phyloP scores from a whole-genome alignment of 2,329 filamentous ascomycete species.

The Xylariomycetidae sp. region DNA sequence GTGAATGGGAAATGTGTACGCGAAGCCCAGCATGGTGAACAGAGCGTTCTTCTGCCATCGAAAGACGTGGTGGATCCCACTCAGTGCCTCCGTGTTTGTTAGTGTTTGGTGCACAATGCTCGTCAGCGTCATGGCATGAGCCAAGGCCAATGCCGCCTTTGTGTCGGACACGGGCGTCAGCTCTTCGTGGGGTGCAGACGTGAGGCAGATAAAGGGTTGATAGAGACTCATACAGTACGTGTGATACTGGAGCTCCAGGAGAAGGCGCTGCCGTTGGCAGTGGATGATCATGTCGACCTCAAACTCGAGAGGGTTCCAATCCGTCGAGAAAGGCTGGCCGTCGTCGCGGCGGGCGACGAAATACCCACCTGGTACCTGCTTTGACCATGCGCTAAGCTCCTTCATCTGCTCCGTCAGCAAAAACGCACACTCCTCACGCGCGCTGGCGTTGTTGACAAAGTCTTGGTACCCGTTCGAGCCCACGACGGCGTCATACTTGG shows the following conservation, averaged over 20 bases:
- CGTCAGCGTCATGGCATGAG: slow-evolving; percentile 12
- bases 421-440: slow-evolving; percentile 11
- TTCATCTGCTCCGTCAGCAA: slow-evolving; percentile 7
- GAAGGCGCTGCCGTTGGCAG: slow-evolving; percentile 13
- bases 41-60: slow-evolving; percentile 15
- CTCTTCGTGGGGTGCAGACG: slow-evolving; percentile 1
- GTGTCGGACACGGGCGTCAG: slow-evolving; percentile 7
- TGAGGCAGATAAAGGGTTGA: slow-evolving; percentile 12
- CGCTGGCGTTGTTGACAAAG: slow-evolving; percentile 5
- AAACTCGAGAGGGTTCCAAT: slow-evolving; percentile 8
- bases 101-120: slow-evolving; percentile 10
- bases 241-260: slow-evolving; percentile 15
- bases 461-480: slow-evolving; percentile 3
- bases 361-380: slow-evolving; percentile 9
- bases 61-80: slow-evolving; percentile 10
- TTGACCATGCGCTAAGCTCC: slow-evolving; percentile 8
- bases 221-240: slow-evolving; percentile 10
- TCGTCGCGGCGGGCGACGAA: slow-evolving; percentile 6
- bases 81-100: slow-evolving; percentile 6
- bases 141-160: slow-evolving; percentile 5
- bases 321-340: slow-evolving; percentile 9
- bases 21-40: slow-evolving; percentile 14
- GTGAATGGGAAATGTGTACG: slow-evolving; percentile 10
- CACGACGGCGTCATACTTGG: slow-evolving; percentile 7
- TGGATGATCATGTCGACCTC: slow-evolving; percentile 7